Conservation (phyloP, 2,329 filamentous ascomycete species). For the Aspergillus versicolor region DNA sequence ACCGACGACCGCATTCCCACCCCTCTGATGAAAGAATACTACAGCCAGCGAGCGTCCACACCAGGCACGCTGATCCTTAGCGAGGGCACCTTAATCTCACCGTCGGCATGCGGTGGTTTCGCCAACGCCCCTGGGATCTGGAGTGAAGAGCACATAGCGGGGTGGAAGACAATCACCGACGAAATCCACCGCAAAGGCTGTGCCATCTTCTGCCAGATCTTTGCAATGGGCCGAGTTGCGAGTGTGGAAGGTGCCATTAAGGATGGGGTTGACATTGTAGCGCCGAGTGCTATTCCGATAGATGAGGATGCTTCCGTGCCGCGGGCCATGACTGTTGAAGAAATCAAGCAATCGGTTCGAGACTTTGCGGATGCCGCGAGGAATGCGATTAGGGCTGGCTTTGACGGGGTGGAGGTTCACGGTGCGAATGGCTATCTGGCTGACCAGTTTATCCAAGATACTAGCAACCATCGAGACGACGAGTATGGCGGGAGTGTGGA, state of each 20-base stretch:
- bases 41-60: slow-evolving; percentile 52
- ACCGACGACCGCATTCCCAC: slow-evolving; percentile 51
- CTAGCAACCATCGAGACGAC: slow-evolving; percentile 50
- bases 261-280: slow-evolving; percentile 18
- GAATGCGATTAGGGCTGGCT: slow-evolving; percentile 57
- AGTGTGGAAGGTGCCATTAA: slow-evolving; percentile 29
- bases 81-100: slow-evolving; percentile 56
- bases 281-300: slow-evolving; percentile 20
- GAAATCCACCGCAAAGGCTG: slow-evolving; percentile 63
- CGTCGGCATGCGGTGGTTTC: slow-evolving; percentile 46
- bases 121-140: slow-evolving; percentile 60
- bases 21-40: slow-evolving; percentile 50
- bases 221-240: slow-evolving; percentile 59
- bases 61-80: slow-evolving; percentile 59
- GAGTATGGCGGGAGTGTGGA: slow-evolving; percentile 53
- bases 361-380: slow-evolving; percentile 47
- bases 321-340: slow-evolving; percentile 34
- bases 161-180: slow-evolving; percentile 61
- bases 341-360: slow-evolving; percentile 43
- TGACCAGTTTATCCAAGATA: slow-evolving; percentile 52
- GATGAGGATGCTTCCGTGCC: slow-evolving; percentile 29
- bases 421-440: slow-evolving; percentile 52
- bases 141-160: slow-evolving; percentile 55
- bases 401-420: slow-evolving; percentile 53
- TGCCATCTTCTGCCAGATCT: slow-evolving; percentile 63